These are phyloP conservation scores for Alternaria metachromatica DNA, from an alignment of 2,329 filamentous ascomycete species.

Conservation along the genomic window DNA sequence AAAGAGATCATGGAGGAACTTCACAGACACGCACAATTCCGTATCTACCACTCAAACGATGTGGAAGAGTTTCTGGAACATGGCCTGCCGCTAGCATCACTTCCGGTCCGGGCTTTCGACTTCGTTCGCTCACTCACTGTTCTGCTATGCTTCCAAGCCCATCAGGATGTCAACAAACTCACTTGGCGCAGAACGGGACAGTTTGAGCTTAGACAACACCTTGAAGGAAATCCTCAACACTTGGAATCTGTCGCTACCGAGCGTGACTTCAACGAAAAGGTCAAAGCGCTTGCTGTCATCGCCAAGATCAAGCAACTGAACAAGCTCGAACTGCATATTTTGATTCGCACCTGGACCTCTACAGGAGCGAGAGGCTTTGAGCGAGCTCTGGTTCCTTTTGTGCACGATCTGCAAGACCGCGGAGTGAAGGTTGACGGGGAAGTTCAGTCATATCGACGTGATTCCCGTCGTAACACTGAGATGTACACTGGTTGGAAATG, in stretches of 20 bases:
- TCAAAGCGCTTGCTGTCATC: background rate
- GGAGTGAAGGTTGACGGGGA: background rate
- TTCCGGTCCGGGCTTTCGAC: background rate
- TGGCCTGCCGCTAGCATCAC: background rate
- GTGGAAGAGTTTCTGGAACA: background rate
- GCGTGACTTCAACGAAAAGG: accelerated
- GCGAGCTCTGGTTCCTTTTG: background rate
- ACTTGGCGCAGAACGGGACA: background rate
- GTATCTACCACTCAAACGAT: background rate
- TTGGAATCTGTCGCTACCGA: background rate
- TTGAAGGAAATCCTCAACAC: background rate
- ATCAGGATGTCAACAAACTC: background rate
- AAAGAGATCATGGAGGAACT: background rate
- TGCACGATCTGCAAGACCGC: background rate
- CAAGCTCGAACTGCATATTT: background rate
- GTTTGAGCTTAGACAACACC: accelerated
- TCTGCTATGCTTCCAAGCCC: background rate
- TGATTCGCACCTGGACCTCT: background rate
- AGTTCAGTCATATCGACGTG: background rate
- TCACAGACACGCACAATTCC: background rate
- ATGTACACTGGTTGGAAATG: background rate
- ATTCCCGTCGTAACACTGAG: background rate
- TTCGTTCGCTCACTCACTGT: background rate
- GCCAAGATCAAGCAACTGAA: background rate
- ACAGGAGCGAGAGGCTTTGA: background rate